A percentile compares a stretch with the other conserved stretches of the same genome.
These are phyloP conservation scores for Scheffersomyces stipitis DNA, from an alignment of 805 yeast genomes.

Conservation along the genomic window DNA sequence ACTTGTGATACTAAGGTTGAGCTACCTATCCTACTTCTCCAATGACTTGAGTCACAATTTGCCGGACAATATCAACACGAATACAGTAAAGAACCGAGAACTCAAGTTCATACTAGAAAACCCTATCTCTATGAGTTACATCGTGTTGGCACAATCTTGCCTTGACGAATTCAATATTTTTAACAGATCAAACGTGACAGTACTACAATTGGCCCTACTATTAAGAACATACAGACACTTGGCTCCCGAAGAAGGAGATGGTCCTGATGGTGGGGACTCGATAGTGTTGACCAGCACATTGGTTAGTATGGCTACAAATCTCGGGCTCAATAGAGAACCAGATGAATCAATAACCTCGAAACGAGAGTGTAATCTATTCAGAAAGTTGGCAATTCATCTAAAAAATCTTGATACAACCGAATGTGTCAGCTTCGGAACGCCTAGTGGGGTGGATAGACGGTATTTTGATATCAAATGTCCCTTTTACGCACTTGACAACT, in stretches of 20 bases:
- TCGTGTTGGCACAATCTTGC: conserved; percentile 20
- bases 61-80: background rate
- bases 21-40: conserved; percentile 15
- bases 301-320: conserved; percentile 17
- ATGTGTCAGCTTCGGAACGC: conserved; percentile 23
- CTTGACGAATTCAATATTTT: conserved; percentile 16
- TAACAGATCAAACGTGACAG: conserved; percentile 7
- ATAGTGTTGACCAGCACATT: conserved; percentile 10
- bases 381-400: conserved; percentile 59
- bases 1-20: conserved; percentile 14
- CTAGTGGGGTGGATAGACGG: conserved; percentile 4
- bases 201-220: conserved; percentile 10
- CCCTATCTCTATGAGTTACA: conserved; percentile 19
- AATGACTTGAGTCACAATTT: background rate
- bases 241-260: conserved; percentile 14
- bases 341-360: conserved; percentile 16
- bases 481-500: conserved; percentile 28
- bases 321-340: conserved; percentile 23
- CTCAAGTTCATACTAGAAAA: conserved; percentile 16
- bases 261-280: conserved; percentile 11
- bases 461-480: conserved; percentile 55
- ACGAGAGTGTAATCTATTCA: conserved; percentile 36
- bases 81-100: conserved; percentile 25
- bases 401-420: conserved; percentile 44
- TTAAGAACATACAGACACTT: conserved; percentile 8